Conservation (phyloP, 495 filamentous ascomycete species). For the Sabuloglossum arenarium region DNA sequence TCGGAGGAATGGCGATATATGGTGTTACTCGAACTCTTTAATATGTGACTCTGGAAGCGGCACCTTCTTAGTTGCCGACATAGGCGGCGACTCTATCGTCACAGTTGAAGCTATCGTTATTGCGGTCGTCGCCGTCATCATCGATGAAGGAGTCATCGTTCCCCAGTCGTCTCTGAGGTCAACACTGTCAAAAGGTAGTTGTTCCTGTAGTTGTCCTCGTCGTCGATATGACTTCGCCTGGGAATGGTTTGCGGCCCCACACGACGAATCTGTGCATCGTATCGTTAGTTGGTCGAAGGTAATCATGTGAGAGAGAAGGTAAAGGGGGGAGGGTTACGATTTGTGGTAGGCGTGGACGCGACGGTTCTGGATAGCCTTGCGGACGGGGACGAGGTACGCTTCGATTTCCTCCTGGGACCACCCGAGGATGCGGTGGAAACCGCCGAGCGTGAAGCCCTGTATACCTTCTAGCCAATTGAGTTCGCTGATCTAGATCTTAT, state of each 20-base stretch:
- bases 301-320: neutral
- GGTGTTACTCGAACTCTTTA: too few species aligned
- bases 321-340: constrained; percentile 13
- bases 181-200: too few species aligned
- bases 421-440: constrained; percentile 20
- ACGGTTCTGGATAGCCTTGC: constrained; percentile 18
- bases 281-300: neutral
- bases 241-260: constrained; percentile 6
- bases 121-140: too few species aligned
- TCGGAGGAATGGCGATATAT: too few species aligned
- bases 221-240: neutral
- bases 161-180: too few species aligned
- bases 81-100: too few species aligned
- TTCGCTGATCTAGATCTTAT: constrained; percentile 19
- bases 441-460: constrained; percentile 22
- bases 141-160: too few species aligned
- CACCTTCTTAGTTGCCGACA: too few species aligned
- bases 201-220: neutral
- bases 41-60: too few species aligned
- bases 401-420: constrained; percentile 26
- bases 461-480: constrained; percentile 21
- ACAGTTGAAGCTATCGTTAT: too few species aligned
- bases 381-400: constrained; percentile 18
- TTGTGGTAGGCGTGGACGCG: constrained; percentile 22
- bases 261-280: neutral